Base-by-base conservation (phyloP, 106 monocot genomes). In the Posidonia australis region DNA sequence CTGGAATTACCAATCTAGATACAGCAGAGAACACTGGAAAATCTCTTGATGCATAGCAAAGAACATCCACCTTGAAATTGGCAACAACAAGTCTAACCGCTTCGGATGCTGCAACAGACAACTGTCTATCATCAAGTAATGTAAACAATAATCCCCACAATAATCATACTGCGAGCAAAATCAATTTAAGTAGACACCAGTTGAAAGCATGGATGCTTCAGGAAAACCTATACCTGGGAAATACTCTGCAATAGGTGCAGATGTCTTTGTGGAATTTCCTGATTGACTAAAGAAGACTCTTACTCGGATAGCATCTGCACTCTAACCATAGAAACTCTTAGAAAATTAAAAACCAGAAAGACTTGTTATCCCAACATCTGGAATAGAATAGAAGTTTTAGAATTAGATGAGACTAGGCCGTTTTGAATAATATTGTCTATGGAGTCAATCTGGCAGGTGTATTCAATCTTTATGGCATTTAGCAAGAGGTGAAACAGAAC, bases 31-130 rank as follows among this genome's bases (percentile, higher is more conserved):
- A 59, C 42, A 90, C 56, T 52, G 78, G 71, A 71, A 75, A 84
- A 46, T 80, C 82, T 81, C 80, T 78, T 46, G 96, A 82, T 66
- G 84, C 74, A 79, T 82, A 96, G 69, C 86, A 90, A 46, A 96
- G 80, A 28, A 96, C 78, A 73, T 96, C 84, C 44, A 96, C 74
- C 59, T 77, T 87, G 60, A 96, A 76, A 71, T 67, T 75, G 44
- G 75, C 59, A 57, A 70, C 46, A 27, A 65, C 26, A 25, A 74
- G 57, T 63, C 63, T 82, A 51, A 72, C 77, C 30, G 78, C 62
- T 77, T 78, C 78, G 46, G 78, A 31, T 44, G 78, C 90, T 96
- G 84, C 73, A 86, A 72, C 23, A 25, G 9, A 51, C 10, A 36
- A 28, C 5, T 19, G 56, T 46, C 44, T 42, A 25, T 25, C 20